Evolutionary conservation across 2,329 filamentous ascomycete genomes (phyloP).

Genomic region (Scytalidium sp.): DNA sequence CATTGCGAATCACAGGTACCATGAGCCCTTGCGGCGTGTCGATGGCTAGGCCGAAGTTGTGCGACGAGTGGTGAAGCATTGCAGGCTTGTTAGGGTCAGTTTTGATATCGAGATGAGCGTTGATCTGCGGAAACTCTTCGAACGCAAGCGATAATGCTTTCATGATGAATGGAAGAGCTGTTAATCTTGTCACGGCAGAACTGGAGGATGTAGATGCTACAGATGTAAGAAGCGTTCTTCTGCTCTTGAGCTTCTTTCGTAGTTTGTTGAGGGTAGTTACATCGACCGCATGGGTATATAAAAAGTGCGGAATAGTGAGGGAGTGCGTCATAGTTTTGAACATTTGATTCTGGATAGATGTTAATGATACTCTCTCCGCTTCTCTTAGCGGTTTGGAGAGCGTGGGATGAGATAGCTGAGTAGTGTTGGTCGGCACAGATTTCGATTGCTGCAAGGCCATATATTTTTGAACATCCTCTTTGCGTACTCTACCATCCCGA

Average conservation of each 20-base stretch:
- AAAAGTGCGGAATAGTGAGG: conserved; percentile 63
- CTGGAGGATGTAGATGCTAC: neutral
- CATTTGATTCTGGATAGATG: conserved; percentile 62
- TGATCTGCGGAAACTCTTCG: conserved; percentile 58
- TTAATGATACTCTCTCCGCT: conserved; percentile 52
- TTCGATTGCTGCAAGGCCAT: conserved; percentile 21
- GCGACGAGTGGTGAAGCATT: conserved; percentile 55
- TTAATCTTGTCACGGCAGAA: conserved; percentile 38
- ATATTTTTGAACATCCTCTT: conserved; percentile 59
- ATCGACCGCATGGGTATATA: conserved; percentile 62
- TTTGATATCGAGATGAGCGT: conserved; percentile 51
- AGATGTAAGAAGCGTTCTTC: conserved; percentile 10
- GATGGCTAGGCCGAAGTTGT: conserved; percentile 68
- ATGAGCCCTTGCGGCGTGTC: conserved; percentile 63
- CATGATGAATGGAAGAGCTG: conserved; percentile 63
- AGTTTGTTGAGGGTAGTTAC: conserved; percentile 52
- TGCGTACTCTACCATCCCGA: conserved; percentile 63
- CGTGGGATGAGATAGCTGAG: neutral
- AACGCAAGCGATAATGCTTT: conserved; percentile 65
- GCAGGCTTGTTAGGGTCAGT: conserved; percentile 48
- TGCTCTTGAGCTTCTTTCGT: conserved; percentile 50
- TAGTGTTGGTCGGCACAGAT: neutral
- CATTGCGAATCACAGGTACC: conserved; percentile 64
- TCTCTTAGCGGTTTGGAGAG: conserved; percentile 24
- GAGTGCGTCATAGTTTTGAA: conserved; percentile 69